phyloP scores from a whole-genome alignment of 208 protist genomes.

The Trypanosoma caninum region DNA sequence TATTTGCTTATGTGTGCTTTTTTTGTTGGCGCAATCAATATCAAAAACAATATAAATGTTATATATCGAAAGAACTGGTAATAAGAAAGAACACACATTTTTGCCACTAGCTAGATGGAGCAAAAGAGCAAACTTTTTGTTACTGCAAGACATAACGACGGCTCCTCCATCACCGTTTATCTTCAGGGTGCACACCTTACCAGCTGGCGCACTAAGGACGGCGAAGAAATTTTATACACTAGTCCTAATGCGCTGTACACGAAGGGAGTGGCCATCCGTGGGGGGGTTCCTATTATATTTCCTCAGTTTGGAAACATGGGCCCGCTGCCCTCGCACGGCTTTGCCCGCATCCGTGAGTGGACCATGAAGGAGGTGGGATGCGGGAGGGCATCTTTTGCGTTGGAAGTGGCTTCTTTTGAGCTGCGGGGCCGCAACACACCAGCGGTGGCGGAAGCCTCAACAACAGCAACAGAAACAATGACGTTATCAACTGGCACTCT shows the following conservation, averaged over 20 bases:
- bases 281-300: conserved; percentile 88
- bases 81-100: background rate
- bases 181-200: conserved; percentile 85
- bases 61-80: background rate
- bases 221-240: conserved; percentile 76
- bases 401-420: conserved; percentile 4
- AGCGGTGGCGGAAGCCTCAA: background rate
- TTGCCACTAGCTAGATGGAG: background rate
- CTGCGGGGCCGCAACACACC: background rate
- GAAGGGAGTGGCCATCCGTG: conserved; percentile 70
- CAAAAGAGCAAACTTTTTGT: conserved; percentile 4
- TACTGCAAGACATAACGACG: conserved; percentile 31
- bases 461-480: background rate
- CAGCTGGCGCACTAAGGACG: conserved; percentile 61
- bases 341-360: conserved; percentile 49
- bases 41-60: background rate
- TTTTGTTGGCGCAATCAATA: background rate
- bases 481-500: background rate
- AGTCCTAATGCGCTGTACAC: conserved; percentile 73
- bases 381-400: conserved; percentile 17
- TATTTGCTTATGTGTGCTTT: background rate
- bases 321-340: conserved; percentile 71
- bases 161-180: conserved; percentile 74
- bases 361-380: conserved; percentile 2
- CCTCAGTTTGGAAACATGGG: conserved; percentile 84